phyloP scores from a whole-genome alignment of 495 filamentous ascomycete genomes.

The Aspergillus baeticus region DNA sequence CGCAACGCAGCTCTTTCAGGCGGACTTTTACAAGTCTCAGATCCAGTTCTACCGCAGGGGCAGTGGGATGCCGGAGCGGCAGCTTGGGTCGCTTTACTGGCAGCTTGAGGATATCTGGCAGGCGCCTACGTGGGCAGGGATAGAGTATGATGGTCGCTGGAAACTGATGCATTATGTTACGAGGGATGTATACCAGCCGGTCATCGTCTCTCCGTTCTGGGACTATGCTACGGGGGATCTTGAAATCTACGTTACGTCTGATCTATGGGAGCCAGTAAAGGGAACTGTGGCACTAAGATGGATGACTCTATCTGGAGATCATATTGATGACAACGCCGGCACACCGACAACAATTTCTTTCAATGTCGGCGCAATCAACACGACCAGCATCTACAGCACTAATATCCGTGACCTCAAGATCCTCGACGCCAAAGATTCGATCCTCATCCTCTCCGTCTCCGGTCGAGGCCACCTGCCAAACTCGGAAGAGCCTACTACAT shows the following conservation, averaged over 20 bases:
- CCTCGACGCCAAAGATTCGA: conserved; percentile 39
- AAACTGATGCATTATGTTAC: conserved; percentile 62
- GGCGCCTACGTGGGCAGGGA: conserved; percentile 64
- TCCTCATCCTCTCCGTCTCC: conserved; percentile 56
- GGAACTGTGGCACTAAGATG: conserved; percentile 39
- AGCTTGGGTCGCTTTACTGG: conserved; percentile 67
- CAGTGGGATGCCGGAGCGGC: conserved; percentile 56
- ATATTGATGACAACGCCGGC: conserved; percentile 29
- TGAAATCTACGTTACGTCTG: conserved; percentile 56
- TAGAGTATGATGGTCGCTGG: conserved; percentile 65
- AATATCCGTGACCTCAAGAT: conserved; percentile 37
- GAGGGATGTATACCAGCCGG: conserved; percentile 58
- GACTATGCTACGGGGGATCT: conserved; percentile 54
- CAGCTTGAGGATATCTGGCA: conserved; percentile 72
- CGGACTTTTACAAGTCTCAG: conserved; percentile 62
- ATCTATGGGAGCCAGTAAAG: conserved; percentile 37
- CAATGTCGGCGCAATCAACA: conserved; percentile 60
- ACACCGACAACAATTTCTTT: conserved; percentile 39
- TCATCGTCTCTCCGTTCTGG: conserved; percentile 64
- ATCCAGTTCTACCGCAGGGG: conserved; percentile 67
- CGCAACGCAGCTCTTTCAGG: conserved; percentile 67
- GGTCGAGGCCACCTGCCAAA: conserved; percentile 57
- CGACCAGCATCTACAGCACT: conserved; percentile 49
- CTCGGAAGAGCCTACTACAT: conserved; percentile 37
- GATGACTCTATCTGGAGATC: conserved; percentile 39